Evolutionary conservation across 331 rosid genomes (phyloP).

Genomic region (Malus hybrid): DNA sequence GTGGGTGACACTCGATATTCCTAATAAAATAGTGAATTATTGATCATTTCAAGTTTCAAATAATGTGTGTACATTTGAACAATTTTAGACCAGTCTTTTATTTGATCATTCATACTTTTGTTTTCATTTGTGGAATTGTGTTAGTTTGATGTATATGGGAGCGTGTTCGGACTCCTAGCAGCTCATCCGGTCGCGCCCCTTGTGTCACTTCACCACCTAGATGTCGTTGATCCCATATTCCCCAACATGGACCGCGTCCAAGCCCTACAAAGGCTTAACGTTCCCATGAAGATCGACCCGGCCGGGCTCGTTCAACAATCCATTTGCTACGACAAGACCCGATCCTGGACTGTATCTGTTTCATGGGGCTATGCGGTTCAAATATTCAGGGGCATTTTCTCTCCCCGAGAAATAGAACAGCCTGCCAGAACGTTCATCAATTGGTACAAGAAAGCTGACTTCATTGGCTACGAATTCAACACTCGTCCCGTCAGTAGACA

Average conservation of each 20-base stretch:
- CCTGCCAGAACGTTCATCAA: constrained; percentile 62
- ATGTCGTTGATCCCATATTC: constrained; percentile 62
- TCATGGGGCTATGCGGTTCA: constrained; percentile 84
- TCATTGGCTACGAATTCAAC: constrained; percentile 42
- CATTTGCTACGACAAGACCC: constrained; percentile 56
- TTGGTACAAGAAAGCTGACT: constrained; percentile 49
- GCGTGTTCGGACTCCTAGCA: constrained; percentile 59
- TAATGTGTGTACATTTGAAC: neutral
- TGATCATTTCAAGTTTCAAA: neutral
- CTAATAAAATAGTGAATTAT: neutral
- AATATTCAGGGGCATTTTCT: constrained; percentile 45
- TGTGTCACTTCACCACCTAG: constrained; percentile 72
- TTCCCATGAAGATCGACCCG: constrained; percentile 48
- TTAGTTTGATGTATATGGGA: constrained; percentile 72
- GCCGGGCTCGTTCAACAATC: constrained; percentile 62
- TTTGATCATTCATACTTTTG: neutral
- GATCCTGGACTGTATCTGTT: constrained; percentile 56
- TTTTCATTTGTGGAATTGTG: neutral
- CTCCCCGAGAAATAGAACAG: constrained; percentile 54
- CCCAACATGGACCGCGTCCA: constrained; percentile 38
- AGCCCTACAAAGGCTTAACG: constrained; percentile 36
- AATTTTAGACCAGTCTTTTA: neutral
- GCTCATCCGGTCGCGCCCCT: constrained; percentile 69
- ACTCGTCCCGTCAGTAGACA: constrained; percentile 35
- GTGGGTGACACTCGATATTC: neutral